Evolutionary conservation across 1,284 basidiomycete species (phyloP), one percentile per base, ranked within the genome.

Genomic region (Ceratorhiza oryzae-sativae): DNA sequence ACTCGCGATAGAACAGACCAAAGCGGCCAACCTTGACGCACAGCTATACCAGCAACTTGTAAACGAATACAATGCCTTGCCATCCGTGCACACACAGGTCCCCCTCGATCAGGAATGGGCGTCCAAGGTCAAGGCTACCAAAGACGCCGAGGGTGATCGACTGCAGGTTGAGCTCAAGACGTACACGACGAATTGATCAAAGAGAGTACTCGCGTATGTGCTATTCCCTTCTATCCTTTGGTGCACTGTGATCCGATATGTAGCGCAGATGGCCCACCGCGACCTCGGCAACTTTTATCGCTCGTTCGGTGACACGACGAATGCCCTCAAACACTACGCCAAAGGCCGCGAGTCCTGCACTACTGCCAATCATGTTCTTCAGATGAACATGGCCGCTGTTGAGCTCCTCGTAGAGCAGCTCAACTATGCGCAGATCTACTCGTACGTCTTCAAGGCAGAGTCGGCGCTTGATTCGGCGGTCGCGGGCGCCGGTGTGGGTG

Each of bases 161-260:
- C 82, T 96, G 62, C 92, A 95, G 80, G 89, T 93, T 10, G 94
- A 96, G 80, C 83, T 97, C 78, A 94, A 94, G 85, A 91, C 90
- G 15, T 95, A 95, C 78, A 85, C 88, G 73, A 93, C 91, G 77
- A 96, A 95, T 89, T 95, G 87, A 95, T 96, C 83, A 95, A 95
- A 80, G 95, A 97, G 84, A 94, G 93, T 83, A 94, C 95, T 76
- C 84, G 94, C 75, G 92, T 94, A 76, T 62, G 88, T 82, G n/a
- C 15, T 27, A n/a, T 65, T 61, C n/a, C 76, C 25, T 0, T 53
- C 18, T 59, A 15, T 36, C 32, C 20, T 53, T 41, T 30, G n/a
- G 18, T 67, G 10, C 39, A 36, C 60, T n/a, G 46, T 30, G 27
- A 15, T 32, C 42, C 58, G 18, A 48, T 58, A 39, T 70, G 68